Percentiles rank a stretch among this genome's conserved stretches.
These are phyloP conservation scores for Arthrocladium fulminans DNA, from an alignment of 2,329 filamentous ascomycete species.

Conservation along the genomic window DNA sequence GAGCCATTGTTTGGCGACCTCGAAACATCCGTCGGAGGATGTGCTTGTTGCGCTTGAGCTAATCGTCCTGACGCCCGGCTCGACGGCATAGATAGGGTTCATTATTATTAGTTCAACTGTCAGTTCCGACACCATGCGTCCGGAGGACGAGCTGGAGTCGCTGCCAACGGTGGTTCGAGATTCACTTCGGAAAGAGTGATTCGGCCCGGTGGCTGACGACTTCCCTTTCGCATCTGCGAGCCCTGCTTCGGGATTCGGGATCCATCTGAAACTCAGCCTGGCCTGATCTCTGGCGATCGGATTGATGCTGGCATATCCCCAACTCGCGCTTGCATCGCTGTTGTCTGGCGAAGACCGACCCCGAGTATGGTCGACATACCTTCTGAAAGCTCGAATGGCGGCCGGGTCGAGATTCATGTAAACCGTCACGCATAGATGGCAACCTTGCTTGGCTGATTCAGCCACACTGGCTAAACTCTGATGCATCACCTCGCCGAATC, in stretches of 20 bases:
- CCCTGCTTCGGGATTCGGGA: slow-evolving; percentile 5
- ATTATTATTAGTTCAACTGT: slow-evolving; percentile 21
- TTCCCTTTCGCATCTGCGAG: background rate
- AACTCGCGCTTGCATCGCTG: background rate
- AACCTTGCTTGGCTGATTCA: slow-evolving; percentile 18
- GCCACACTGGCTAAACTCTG: slow-evolving; percentile 20
- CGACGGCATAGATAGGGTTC: slow-evolving; percentile 20
- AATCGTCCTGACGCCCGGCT: slow-evolving; percentile 21
- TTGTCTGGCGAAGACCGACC: slow-evolving; percentile 6
- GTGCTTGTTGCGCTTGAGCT: slow-evolving; percentile 17
- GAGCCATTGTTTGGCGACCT: slow-evolving; percentile 21
- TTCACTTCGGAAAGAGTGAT: background rate
- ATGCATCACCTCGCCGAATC: slow-evolving; percentile 17
- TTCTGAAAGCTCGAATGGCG: slow-evolving; percentile 17
- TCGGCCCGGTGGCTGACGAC: background rate
- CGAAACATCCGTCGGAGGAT: slow-evolving; percentile 19
- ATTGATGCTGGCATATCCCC: slow-evolving; percentile 12
- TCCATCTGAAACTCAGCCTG: slow-evolving; percentile 20
- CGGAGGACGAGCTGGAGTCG: background rate
- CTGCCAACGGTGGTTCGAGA: slow-evolving; percentile 2
- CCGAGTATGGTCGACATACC: slow-evolving; percentile 2
- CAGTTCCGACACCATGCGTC: slow-evolving; percentile 4
- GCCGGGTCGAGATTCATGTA: slow-evolving; percentile 23
- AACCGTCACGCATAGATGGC: slow-evolving; percentile 22
- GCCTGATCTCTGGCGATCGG: slow-evolving; percentile 23